Percentiles rank a stretch among this genome's conserved stretches.
Evolutionary conservation across 108 stramenopile genomes (phyloP).

Genomic region (Licmophora abbreviata): DNA sequence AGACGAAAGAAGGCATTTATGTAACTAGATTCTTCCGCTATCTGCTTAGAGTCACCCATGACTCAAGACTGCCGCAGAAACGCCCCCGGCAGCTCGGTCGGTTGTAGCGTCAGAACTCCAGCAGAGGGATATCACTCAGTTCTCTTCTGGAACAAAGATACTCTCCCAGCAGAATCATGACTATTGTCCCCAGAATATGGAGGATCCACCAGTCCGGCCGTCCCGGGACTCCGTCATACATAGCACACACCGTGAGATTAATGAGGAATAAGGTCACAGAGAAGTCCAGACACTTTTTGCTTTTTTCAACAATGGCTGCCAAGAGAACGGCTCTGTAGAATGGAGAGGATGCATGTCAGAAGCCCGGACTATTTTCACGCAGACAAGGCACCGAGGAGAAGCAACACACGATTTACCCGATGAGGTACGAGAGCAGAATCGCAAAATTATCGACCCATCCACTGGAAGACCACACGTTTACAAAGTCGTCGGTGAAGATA

Average conservation of each 20-base stretch:
- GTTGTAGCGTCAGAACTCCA: slow-evolving; percentile 35
- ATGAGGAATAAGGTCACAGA: slow-evolving; percentile 69
- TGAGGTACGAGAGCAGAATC: slow-evolving; percentile 41
- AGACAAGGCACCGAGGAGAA: neutral
- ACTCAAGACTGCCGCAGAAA: too few relatives aligned
- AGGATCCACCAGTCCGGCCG: slow-evolving; percentile 83
- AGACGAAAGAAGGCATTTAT: too few relatives aligned
- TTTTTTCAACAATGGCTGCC: slow-evolving; percentile 53
- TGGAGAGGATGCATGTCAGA: neutral
- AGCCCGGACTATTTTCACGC: neutral
- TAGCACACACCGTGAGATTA: slow-evolving; percentile 44
- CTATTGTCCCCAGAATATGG: slow-evolving; percentile 56
- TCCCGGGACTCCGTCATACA: slow-evolving; percentile 55
- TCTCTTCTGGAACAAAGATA: slow-evolving; percentile 71
- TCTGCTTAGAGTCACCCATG: too few relatives aligned
- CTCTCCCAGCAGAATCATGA: slow-evolving; percentile 77
- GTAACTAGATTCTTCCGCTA: too few relatives aligned
- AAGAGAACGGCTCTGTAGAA: slow-evolving; percentile 33
- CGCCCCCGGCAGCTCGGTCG: too few relatives aligned
- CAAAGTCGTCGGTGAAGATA: slow-evolving; percentile 65
- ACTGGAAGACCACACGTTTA: slow-evolving; percentile 43
- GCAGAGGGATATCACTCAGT: slow-evolving; percentile 72
- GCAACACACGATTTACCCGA: slow-evolving; percentile 24
- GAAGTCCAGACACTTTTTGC: slow-evolving; percentile 82
- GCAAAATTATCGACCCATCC: slow-evolving; percentile 70